Evolutionary conservation across 805 yeast species (phyloP).

Genomic region (Candida hispaniensis): DNA sequence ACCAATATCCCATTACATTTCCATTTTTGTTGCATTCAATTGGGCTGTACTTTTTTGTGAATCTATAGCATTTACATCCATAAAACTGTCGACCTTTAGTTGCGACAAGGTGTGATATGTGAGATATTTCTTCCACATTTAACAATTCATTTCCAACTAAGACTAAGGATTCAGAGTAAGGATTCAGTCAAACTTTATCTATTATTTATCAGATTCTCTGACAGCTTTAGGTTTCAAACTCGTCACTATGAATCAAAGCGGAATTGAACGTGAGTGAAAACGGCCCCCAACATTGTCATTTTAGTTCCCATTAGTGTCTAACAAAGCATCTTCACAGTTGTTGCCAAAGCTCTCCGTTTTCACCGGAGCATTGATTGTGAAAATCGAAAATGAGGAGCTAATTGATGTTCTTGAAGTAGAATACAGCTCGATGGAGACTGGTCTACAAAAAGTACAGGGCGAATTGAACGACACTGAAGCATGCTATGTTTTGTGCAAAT

Average conservation of each 20-base stretch:
- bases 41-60: too few species aligned
- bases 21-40: too few species aligned
- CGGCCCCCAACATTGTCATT: not conserved
- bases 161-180: too few species aligned
- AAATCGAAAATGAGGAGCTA: conserved; percentile 29
- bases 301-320: not conserved
- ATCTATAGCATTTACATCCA: too few species aligned
- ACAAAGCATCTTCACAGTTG: conserved; percentile 12
- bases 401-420: conserved; percentile 21
- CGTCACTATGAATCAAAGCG: conserved; percentile 14
- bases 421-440: conserved; percentile 28
- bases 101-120: too few species aligned
- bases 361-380: conserved; percentile 32
- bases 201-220: too few species aligned
- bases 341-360: conserved; percentile 18
- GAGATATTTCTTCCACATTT: too few species aligned
- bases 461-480: conserved; percentile 34
- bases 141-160: too few species aligned
- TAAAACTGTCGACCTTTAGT: too few species aligned
- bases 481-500: conserved; percentile 39
- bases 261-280: conserved; percentile 13
- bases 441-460: conserved; percentile 31
- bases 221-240: too few species aligned
- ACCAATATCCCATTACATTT: too few species aligned
- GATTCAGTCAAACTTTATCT: too few species aligned